These are phyloP conservation scores for Arachnomyces sp. DNA, from an alignment of 2,329 filamentous ascomycete species.

Conservation along the genomic window DNA sequence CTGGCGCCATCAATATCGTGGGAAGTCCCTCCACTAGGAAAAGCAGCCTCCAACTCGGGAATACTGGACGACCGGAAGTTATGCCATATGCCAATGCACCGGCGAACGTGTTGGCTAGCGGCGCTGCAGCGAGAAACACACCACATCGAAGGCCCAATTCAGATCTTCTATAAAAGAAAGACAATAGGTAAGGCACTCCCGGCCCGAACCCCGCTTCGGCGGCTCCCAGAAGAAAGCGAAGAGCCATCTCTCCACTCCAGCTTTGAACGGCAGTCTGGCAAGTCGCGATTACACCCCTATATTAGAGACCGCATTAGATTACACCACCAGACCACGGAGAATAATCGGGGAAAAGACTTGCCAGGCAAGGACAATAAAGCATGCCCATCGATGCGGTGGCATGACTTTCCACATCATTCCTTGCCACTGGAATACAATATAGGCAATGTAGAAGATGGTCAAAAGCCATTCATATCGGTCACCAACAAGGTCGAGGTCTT, in stretches of 20 bases:
- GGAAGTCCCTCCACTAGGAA: constrained; percentile 61
- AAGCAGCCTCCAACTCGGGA: constrained; percentile 59
- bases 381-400: constrained; percentile 36
- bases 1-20: constrained; percentile 46
- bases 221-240: constrained; percentile 42
- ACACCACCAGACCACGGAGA: constrained; percentile 10
- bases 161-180: constrained; percentile 53
- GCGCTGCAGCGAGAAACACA: constrained; percentile 49
- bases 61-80: constrained; percentile 47
- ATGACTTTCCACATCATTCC: constrained; percentile 40
- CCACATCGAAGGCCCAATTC: constrained; percentile 51
- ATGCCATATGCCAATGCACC: constrained; percentile 60
- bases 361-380: constrained; percentile 36
- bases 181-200: constrained; percentile 44
- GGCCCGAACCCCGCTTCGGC: constrained; percentile 42
- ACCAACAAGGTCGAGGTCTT: constrained; percentile 42
- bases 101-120: constrained; percentile 73
- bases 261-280: constrained; percentile 39
- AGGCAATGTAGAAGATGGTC: constrained; percentile 48
- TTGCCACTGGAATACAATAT: constrained; percentile 36
- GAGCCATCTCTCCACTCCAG: constrained; percentile 43
- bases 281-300: constrained; percentile 41
- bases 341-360: constrained; percentile 18
- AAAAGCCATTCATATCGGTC: constrained; percentile 45
- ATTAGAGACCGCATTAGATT: constrained; percentile 9